Evolutionary conservation across 352 stramenopile genomes (phyloP).

Genomic region (Phytopythium oedochilum): DNA sequence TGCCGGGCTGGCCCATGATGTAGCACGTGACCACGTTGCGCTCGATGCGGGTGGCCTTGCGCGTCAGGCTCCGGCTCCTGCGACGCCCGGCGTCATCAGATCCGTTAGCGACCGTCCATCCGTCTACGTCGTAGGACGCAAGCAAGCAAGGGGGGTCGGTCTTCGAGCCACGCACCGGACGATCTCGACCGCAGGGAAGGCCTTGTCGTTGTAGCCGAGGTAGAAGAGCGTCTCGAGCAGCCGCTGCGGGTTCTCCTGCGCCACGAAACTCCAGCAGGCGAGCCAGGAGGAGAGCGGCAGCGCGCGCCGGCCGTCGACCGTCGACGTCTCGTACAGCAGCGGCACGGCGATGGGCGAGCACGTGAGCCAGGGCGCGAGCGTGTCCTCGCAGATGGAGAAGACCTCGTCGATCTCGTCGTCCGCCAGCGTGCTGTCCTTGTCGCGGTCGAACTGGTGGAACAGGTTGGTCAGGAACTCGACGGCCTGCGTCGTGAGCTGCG

Average conservation of each 20-base stretch:
- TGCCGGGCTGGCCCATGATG: conserved; percentile 38
- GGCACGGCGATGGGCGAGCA: conserved; percentile 52
- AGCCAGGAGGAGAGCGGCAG: conserved; percentile 60
- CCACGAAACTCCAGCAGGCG: conserved; percentile 67
- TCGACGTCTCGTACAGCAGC: conserved; percentile 46
- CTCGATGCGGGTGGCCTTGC: conserved; percentile 51
- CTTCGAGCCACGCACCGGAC: conserved; percentile 41
- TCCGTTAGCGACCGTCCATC: too few species aligned
- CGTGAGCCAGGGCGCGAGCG: conserved; percentile 58
- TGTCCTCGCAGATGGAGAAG: conserved; percentile 82
- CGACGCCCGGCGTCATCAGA: too few species aligned
- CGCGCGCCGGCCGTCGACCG: conserved; percentile 46
- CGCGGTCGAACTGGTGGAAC: conserved; percentile 79
- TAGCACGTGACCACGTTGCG: conserved; percentile 73
- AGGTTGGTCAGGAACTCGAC: conserved; percentile 70
- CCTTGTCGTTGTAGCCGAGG: conserved; percentile 77
- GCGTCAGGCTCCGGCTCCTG: conserved; percentile 51
- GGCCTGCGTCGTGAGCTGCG: conserved; percentile 63
- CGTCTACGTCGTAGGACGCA: too few species aligned
- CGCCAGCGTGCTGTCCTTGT: conserved; percentile 73
- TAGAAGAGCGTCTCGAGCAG: conserved; percentile 79
- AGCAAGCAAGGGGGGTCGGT: too few species aligned
- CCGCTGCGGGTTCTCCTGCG: conserved; percentile 70
- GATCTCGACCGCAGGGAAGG: conserved; percentile 57
- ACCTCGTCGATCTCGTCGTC: conserved; percentile 69